Conservation (phyloP, 371 early-diverging fungal species). For the Apophysomyces ossiformis region DNA sequence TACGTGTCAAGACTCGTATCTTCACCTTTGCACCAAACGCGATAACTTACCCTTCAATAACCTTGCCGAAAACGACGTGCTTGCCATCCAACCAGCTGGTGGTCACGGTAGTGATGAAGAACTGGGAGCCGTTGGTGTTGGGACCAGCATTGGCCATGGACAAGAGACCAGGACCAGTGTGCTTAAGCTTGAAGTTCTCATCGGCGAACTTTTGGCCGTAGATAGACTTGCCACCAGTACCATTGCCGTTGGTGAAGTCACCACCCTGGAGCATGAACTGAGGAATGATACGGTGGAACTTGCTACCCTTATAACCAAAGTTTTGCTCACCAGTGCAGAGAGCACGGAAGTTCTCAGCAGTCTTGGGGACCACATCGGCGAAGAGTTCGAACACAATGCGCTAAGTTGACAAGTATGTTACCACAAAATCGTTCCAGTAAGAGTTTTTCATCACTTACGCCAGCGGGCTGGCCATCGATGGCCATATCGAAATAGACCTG, state of each 20-base stretch:
- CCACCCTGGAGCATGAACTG: constrained; percentile 99
- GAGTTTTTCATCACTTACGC: constrained; percentile 40
- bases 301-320: constrained; percentile 84
- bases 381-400: constrained; percentile 72
- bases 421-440: constrained; percentile 8
- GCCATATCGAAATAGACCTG: constrained; percentile 68
- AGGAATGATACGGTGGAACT: constrained; percentile 94
- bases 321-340: constrained; percentile 81
- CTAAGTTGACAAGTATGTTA: constrained; percentile 40
- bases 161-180: constrained; percentile 85
- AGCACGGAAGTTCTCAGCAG: constrained; percentile 97
- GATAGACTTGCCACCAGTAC: constrained; percentile 97
- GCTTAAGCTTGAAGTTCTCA: constrained; percentile 97
- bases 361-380: constrained; percentile 93
- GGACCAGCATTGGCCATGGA: constrained; percentile 98
- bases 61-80: constrained; percentile 99
- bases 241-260: constrained; percentile 94
- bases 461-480: constrained; percentile 56
- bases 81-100: constrained; percentile 97
- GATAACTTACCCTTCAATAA: constrained; percentile 71
- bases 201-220: constrained; percentile 95
- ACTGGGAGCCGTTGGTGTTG: constrained; percentile 98
- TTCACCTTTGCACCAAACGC: background rate
- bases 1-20: background rate
- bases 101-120: constrained; percentile 93